Percentiles rank a stretch among this genome's conserved stretches.
Evolutionary conservation across 805 yeast genomes (phyloP).

Genomic region (Nakazawaea wickerhamii): DNA sequence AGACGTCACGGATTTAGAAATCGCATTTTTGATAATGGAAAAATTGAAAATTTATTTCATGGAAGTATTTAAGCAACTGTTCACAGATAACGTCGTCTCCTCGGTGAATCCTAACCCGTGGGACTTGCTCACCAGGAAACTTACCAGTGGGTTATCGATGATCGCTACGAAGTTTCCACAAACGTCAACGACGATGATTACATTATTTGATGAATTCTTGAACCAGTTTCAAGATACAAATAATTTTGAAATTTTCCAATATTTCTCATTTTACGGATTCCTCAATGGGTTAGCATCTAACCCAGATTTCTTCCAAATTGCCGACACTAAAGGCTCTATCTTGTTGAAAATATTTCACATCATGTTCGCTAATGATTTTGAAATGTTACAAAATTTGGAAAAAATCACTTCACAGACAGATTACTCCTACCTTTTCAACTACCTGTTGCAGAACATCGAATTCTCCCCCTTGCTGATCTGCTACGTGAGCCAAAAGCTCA

Average conservation of each 20-base stretch:
- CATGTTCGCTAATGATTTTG: conserved; percentile 37
- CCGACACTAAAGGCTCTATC: neutral
- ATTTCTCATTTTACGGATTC: conserved; percentile 34
- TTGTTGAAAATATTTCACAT: neutral
- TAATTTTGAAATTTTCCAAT: conserved; percentile 16
- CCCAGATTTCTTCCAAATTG: neutral
- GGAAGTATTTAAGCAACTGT: conserved; percentile 45
- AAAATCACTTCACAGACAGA: neutral
- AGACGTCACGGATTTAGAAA: conserved; percentile 25
- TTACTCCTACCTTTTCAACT: conserved; percentile 1
- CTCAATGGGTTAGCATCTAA: conserved; percentile 24
- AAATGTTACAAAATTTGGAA: conserved; percentile 48
- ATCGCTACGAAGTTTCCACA: conserved; percentile 24
- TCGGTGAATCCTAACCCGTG: conserved; percentile 33
- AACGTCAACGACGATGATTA: conserved; percentile 17
- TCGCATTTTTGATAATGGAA: conserved; percentile 35
- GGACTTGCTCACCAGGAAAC: conserved; percentile 30
- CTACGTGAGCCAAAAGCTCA: conserved; percentile 2
- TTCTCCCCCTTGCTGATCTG: conserved; percentile 5
- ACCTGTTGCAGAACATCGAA: conserved; percentile 2
- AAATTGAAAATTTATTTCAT: conserved; percentile 42
- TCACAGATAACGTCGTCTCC: conserved; percentile 32
- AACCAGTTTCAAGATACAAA: neutral
- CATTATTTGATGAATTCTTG: conserved; percentile 23
- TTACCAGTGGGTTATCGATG: conserved; percentile 27